Evolutionary conservation across 2,329 filamentous ascomycete genomes (phyloP), one percentile per base, ranked within the genome.

Genomic region (Monilinia vaccinii-corymbosi): DNA sequence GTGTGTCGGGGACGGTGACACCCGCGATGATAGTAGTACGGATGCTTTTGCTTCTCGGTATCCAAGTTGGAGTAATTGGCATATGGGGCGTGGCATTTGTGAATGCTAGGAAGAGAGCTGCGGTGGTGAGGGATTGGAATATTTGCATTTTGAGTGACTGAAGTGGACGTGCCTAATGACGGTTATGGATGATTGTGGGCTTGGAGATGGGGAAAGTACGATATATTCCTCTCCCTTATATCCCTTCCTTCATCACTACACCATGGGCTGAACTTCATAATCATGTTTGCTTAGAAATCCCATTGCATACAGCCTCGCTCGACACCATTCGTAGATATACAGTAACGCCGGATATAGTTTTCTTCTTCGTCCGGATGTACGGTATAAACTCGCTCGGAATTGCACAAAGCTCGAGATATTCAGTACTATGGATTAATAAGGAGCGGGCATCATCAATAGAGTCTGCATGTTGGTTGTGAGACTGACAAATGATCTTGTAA

Each of bases 1-100:
- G 69, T 3, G 73, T 75, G 52, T 75, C 69, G 13, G 69, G 69
- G 38, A 76, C 68, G 2, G 68, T 66, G 21, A 75, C 64, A 32
- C 72, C 72, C 10, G 71, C 73, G 36, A 74, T 60, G 44, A 65
- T 13, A 61, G 56, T 48, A 59, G 68, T 47, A 63, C 66, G 55
- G 38, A 77, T 49, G 47, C 18, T 11, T 14, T 6, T 16, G 1
- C 14, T 18, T 13, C 36, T 18, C 14, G 36, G 14, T 40, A 40
- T 40, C 14, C 14, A 40, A 6, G 2, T 49, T 31, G 28, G n/a
- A 13, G 11, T 13, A 8, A 2, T 31, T 49, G 25, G 28, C 11
- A 28, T 14, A 7, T 49, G n/a, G 1, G 47, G 47, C 8, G 0
- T 31, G 25, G 28, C 47, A 49, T 31, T 49, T 31, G 47, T 49